Evolutionary conservation across 768 basidiomycete genomes (phyloP), one percentile per base, ranked within the genome.

Genomic region (Daedaleopsis nitida): DNA sequence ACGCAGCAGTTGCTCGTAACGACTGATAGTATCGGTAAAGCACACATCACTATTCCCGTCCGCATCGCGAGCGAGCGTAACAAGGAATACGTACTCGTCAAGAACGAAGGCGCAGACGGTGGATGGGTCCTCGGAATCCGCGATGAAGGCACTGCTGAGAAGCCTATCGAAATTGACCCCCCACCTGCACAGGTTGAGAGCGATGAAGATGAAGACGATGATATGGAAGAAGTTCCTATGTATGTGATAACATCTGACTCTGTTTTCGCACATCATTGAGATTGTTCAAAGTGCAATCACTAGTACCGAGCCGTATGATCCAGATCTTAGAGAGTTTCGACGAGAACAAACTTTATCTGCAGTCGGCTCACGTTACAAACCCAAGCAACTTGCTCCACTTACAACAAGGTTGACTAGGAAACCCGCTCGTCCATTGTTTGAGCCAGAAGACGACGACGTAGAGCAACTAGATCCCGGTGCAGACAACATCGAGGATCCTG

Each of bases 21-120:
- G 16, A 97, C 95, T 1, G 95, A 98, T 71, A 91, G 82, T 55
- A 94, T 98, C 60, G 94, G 94, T 58, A 93, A 88, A 69, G 92
- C 93, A 0, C 84, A 94, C 70, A 82, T 98, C 52, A 86, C 87
- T 4, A 98, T 98, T 57, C 96, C 96, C 42, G 84, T 96, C 35
- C 85, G 97, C 21, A 92, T 99, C 63, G 97, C 97, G 1, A 94
- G 94, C 66, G 96, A 98, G 74, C 79, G 96, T 63, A 98, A 98
- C 69, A 88, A 86, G 72, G 88, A 97, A 72, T 99, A 99, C 74
- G 80, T 98, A n/a, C 80, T 99, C 60, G 81, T 98, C 60, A 96
- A 96, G 78, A 96, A 97, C 68, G 87, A 93, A 64, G 88, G 89
- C 37, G 85, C 77, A 16, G 87, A 84, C 21, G 95, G 96, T 2